Base-by-base conservation (phyloP, 1,284 basidiomycete species). In the Xanthoconium separans region DNA sequence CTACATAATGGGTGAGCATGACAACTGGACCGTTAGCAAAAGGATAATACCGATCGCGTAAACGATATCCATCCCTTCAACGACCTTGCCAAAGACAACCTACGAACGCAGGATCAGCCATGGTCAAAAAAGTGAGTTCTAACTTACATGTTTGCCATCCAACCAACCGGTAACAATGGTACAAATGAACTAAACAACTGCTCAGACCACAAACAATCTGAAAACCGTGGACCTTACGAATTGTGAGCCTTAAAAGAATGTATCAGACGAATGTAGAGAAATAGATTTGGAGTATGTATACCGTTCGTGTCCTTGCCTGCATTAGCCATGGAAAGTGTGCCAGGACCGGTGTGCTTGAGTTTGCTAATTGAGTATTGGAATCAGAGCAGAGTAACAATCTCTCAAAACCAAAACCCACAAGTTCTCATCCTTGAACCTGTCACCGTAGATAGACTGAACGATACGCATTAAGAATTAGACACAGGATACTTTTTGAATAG, bases 401-500 rank as follows among this genome's bases (percentile, higher is more conserved):
- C 13, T 34, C 16, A 27, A 27, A 27, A 27, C 27, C 12, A 42
- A 49, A 20, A 69, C 84, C 71, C 61, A 91, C 89, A 96, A 96
- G 82, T 95, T 96, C 75, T 99, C 96, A 67, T 99, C 97, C 62
- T 93, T 93, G 71, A 99, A 99, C 62, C 83, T 87, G 48, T 84
- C 80, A 24, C 95, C 96, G 81, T 97, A 99, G 67, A 98, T 93
- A 13, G 91, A 95, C 76, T 91, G 43, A 4, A 42, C 5, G 36
- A 55, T 12, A 51, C 27, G 45, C 39, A 39, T 27, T 53, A 10
- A 51, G 45, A 43, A 39, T 45, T 16, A 27, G n/a, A 36, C 18
- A 48, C 22, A 11, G 7, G 10, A 31, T 34, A 31, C 3, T 18
- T 18, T 16, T 10, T 6, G 11, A 42, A 24, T 42, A 56, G 64